Evolutionary conservation across 805 yeast species (phyloP), one percentile per base, ranked within the genome.

Genomic region (Candida mattraensis): DNA sequence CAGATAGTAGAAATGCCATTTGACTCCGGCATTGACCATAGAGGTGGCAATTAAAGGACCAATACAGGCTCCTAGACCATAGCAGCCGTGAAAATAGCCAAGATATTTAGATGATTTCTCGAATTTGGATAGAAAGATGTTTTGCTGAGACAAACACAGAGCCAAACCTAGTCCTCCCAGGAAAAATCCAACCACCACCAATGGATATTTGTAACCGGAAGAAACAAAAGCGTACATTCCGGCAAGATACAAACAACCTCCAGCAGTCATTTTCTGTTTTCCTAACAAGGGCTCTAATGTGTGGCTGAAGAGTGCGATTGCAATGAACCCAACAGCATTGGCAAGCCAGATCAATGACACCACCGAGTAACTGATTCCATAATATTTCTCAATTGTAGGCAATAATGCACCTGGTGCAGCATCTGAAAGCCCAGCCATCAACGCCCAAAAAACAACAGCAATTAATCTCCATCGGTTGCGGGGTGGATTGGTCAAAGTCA

Each of bases 41-140:
- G 69, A 58, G 0, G 86, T 75, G 3, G 82, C 80, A 19, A 79
- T 53, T 13, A 85, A 69, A 2, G 94, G 89, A 2, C 87, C 71
- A 1, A 79, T 45, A 29, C 85, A 78, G 1, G 88, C 86, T 2
- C 89, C 88, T 3, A 77, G 47, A 1, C 94, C 94, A 56, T 83
- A 84, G 10, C 67, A 53, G 1, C 86, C 89, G 60, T 84, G 93
- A 39, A 74, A 63, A 17, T 67, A 56, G 1, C 89, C 85, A 59
- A 82, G 66, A 39, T 74, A 65, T 35, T 70, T 74, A 30, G 83
- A 77, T 31, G 76, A 70, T 39, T 76, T 74, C 16, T 67, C 67
- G 23, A 80, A 58, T 38, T 69, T 56, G 4, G 78, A 60, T 13
- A 76, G 41, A 45, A 75, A 77, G 12, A 76, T 68, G 48, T 77